Conservation (phyloP, 2,329 filamentous ascomycete species). For the Colletotrichum chlorophyti region DNA sequence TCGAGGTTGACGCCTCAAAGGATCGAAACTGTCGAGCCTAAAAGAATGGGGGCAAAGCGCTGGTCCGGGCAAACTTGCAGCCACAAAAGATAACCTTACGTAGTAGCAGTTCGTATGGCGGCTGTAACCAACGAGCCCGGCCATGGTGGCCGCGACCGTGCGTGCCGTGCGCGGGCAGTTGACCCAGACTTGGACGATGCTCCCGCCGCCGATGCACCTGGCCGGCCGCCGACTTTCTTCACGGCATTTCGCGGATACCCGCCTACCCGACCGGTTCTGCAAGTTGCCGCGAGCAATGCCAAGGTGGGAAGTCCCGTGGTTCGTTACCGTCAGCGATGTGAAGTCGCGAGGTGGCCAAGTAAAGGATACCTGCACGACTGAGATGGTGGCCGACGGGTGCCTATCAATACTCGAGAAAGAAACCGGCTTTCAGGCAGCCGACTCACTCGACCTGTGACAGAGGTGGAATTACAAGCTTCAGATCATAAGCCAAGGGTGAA, state of each 20-base stretch:
- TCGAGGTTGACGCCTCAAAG: no score
- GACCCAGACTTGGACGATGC: slow-evolving; percentile 8
- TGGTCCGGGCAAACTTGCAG: neutral
- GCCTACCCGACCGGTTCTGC: slow-evolving; percentile 14
- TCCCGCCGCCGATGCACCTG: slow-evolving; percentile 1
- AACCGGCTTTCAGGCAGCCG: neutral
- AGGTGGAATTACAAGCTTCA: no score
- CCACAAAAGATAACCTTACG: no score
- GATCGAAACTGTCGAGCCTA: no score
- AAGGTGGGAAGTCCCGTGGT: slow-evolving; percentile 6
- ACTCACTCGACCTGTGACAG: neutral
- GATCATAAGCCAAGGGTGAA: neutral
- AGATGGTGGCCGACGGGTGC: slow-evolving; percentile 10
- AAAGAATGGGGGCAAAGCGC: neutral
- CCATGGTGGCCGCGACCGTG: neutral
- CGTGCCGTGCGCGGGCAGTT: slow-evolving; percentile 17
- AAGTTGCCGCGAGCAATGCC: slow-evolving; percentile 10
- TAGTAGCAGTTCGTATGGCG: neutral
- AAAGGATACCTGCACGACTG: slow-evolving; percentile 11
- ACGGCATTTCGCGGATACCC: slow-evolving; percentile 1
- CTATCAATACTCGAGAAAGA: neutral
- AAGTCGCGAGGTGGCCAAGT: neutral
- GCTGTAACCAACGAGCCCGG: neutral
- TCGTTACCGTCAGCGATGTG: neutral
- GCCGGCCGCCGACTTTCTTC: slow-evolving; percentile 3